Conservation (phyloP, 139 green algal species). For the Klebsormidium nitens region DNA sequence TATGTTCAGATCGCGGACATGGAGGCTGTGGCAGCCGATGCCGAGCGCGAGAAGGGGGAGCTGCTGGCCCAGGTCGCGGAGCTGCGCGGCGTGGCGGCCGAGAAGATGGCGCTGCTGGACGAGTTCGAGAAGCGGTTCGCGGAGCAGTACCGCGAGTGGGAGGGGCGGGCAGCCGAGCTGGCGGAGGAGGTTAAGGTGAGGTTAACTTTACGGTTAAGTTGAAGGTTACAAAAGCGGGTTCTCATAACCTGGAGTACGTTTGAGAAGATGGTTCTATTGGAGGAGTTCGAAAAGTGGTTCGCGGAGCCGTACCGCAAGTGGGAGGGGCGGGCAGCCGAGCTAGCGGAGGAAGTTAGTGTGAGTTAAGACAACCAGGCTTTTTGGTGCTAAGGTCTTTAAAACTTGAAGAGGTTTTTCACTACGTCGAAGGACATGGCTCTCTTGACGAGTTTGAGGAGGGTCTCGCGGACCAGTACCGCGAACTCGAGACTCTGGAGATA, state of each 20-base stretch:
- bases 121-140: conserved; percentile 61
- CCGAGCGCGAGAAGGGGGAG: conserved; percentile 53
- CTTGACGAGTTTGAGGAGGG: no score
- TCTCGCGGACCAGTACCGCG: no score
- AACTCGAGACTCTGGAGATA: no score
- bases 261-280: conserved; percentile 53
- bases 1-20: not conserved
- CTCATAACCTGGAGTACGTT: no score
- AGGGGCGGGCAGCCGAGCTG: conserved; percentile 42
- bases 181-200: conserved; percentile 33
- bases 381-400: no score
- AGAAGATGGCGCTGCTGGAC: conserved; percentile 56
- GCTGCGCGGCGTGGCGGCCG: conserved; percentile 15
- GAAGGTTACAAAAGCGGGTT: no score
- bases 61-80: conserved; percentile 32
- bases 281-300: conserved; percentile 63
- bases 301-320: conserved; percentile 45
- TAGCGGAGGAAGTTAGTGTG: conserved; percentile 49
- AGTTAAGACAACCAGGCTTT: no score
- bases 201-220: no score
- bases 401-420: no score
- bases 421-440: no score
- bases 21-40: not conserved
- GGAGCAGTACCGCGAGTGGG: conserved; percentile 44
- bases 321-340: conserved; percentile 37